Evolutionary conservation across 78 protist genomes (phyloP), one percentile per base, ranked within the genome.

Genomic region (Dictyostelium purpureum): DNA sequence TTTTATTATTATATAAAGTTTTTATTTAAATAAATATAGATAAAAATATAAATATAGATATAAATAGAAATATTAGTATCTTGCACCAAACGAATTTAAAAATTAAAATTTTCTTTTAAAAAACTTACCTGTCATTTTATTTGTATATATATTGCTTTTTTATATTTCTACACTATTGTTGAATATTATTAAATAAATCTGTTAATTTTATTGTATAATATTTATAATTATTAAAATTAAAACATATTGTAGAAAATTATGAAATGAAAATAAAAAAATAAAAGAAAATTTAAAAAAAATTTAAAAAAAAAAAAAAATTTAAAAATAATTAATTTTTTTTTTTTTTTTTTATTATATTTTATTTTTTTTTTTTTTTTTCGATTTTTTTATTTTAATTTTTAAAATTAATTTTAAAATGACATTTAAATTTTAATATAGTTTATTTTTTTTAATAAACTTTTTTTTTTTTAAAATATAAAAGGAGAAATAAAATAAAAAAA

Each of bases 111-210:
- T n/a, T n/a, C n/a, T n/a, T n/a, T n/a, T n/a, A n/a, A n/a, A n/a
- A n/a, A n/a, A 63, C 71, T 5, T 63, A 63, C 71, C 71, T 63
- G 71, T 6, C 71, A 63, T 63, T 63, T 33, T 31, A 18, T 61
- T 4, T 63, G 33, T 63, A 3, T 63, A 16, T n/a, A 24, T 63
- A 18, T 63, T 11, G 5, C 33, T 59, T 28, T 28, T 28, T 59
- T 59, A 28, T 59, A 28, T 57, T 59, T 24, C 10, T 26, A 18
- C 28, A 18, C 4, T 59, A 31, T 59, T 59, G 24, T 11, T 33
- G 6, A 33, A 33, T 63, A 28, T 3, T 63, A 3, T 63, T 7
- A 26, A n/a, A 26, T 24, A 26, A 6, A 10, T 57, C 16, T n/a
- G 2, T n/a, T 56, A 19, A 7, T 1, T 56, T 56, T 19, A 24